Evolutionary conservation across 495 filamentous ascomycete species (phyloP).

Genomic region (Aspergillus biplanus): DNA sequence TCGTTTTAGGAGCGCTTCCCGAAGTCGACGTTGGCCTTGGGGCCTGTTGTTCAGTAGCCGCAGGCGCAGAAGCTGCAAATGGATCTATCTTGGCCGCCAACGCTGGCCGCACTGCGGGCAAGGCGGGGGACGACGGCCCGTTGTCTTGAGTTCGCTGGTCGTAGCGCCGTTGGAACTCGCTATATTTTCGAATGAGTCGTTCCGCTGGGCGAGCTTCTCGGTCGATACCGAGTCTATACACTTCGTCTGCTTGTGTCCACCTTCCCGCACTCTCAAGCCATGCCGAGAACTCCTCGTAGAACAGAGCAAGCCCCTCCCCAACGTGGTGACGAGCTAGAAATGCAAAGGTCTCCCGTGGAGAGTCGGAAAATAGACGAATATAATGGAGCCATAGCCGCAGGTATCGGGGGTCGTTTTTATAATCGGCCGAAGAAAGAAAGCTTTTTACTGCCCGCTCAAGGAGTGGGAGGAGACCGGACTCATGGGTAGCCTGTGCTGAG

Average conservation of each 20-base stretch:
- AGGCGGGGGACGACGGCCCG: constrained; percentile 80
- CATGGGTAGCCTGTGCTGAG: constrained; percentile 85
- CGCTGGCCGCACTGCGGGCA: constrained; percentile 82
- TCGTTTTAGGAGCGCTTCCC: constrained; percentile 57
- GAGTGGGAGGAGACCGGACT: constrained; percentile 84
- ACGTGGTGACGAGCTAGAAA: constrained; percentile 88
- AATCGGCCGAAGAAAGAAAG: constrained; percentile 81
- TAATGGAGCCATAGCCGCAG: constrained; percentile 93
- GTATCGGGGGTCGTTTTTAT: constrained; percentile 94
- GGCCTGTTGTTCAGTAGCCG: constrained; percentile 67
- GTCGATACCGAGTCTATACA: constrained; percentile 87
- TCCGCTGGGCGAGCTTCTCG: constrained; percentile 82
- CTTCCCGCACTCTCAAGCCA: constrained; percentile 86
- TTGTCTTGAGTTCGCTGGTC: constrained; percentile 61
- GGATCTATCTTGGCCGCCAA: constrained; percentile 85
- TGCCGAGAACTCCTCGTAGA: constrained; percentile 94
- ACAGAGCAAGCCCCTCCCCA: constrained; percentile 87
- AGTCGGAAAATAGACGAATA: constrained; percentile 87
- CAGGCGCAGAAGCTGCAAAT: constrained; percentile 56
- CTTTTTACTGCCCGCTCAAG: constrained; percentile 90
- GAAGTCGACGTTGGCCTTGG: constrained; percentile 47
- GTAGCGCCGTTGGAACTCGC: constrained; percentile 82
- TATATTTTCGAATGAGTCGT: constrained; percentile 82
- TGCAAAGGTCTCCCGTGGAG: constrained; percentile 87
- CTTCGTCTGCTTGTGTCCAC: constrained; percentile 92